Conservation (phyloP, 2,329 filamentous ascomycete species). For the Massarina eburnea region DNA sequence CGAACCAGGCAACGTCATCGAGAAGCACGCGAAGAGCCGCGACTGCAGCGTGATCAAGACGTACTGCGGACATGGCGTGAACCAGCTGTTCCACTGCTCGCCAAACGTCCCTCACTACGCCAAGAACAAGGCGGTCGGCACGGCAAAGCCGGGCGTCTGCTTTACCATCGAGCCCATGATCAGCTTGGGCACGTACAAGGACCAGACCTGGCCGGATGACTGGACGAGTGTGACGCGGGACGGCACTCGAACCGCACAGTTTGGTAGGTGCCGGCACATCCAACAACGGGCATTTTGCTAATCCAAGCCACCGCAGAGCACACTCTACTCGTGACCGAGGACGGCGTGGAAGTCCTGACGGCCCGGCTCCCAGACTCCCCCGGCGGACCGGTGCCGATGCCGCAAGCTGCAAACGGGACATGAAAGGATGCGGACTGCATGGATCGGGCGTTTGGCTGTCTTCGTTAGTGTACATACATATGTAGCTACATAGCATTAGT, state of each 20-base stretch:
- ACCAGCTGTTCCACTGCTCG: conserved; percentile 87
- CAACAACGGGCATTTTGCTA: conserved; percentile 6
- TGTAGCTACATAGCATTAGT: background rate
- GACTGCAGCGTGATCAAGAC: conserved; percentile 91
- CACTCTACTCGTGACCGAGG: conserved; percentile 79
- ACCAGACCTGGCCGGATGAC: conserved; percentile 97
- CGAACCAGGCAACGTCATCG: conserved; percentile 91
- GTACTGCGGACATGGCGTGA: conserved; percentile 95
- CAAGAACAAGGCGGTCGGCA: conserved; percentile 96
- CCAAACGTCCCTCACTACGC: conserved; percentile 97
- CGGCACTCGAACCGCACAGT: conserved; percentile 87
- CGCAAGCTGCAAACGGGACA: conserved; percentile 33
- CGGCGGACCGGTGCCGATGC: conserved; percentile 69
- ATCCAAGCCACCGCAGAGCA: conserved; percentile 64
- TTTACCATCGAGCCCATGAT: conserved; percentile 99
- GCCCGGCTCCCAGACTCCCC: conserved; percentile 72
- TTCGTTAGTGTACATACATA: background rate
- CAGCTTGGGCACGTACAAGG: conserved; percentile 82
- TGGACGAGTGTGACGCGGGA: conserved; percentile 96
- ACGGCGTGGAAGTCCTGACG: conserved; percentile 79
- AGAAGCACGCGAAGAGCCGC: conserved; percentile 85
- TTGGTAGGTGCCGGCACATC: conserved; percentile 61
- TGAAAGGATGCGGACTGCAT: background rate
- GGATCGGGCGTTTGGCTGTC: background rate
- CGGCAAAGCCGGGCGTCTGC: conserved; percentile 94